Conservation (phyloP, 352 stramenopile genomes). For the Phytophthora hibernalis region DNA sequence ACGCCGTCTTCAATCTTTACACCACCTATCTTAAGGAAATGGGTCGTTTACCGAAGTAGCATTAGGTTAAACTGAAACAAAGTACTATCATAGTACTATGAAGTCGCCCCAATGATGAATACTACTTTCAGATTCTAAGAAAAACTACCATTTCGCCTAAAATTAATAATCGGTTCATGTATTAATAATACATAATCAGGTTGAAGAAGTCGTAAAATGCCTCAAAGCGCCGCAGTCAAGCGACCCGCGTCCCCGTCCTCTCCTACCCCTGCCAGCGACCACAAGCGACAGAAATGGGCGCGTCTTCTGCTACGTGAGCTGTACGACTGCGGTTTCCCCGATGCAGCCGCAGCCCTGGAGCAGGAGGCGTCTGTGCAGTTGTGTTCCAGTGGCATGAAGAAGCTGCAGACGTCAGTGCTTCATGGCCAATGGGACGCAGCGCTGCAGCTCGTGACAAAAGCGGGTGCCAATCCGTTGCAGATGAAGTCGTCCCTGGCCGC, state of each 20-base stretch:
- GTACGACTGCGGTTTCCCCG: slow-evolving; percentile 68
- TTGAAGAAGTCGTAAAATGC: slow-evolving; percentile 11
- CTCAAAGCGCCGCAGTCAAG: slow-evolving; percentile 25
- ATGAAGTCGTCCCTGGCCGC: slow-evolving; percentile 59
- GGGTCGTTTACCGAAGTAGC: no score
- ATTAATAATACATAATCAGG: no score
- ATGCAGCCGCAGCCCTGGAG: slow-evolving; percentile 57
- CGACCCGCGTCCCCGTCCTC: slow-evolving; percentile 8
- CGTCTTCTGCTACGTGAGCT: slow-evolving; percentile 78
- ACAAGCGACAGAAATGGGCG: slow-evolving; percentile 57
- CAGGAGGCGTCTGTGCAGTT: slow-evolving; percentile 65
- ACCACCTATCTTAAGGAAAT: no score
- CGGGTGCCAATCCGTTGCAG: slow-evolving; percentile 2
- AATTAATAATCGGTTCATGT: no score
- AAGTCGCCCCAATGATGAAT: no score
- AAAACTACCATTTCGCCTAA: no score
- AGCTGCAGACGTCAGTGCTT: slow-evolving; percentile 50
- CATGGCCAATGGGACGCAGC: slow-evolving; percentile 62
- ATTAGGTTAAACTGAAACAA: no score
- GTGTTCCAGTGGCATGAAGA: slow-evolving; percentile 60
- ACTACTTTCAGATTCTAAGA: no score
- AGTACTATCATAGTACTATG: no score
- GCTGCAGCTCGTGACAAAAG: slow-evolving; percentile 45
- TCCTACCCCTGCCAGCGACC: not conserved
- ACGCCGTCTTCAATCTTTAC: no score